These are phyloP conservation scores for Penstemon newberryi DNA, from an alignment of 257 asterid genomes.

Conservation along the genomic window DNA sequence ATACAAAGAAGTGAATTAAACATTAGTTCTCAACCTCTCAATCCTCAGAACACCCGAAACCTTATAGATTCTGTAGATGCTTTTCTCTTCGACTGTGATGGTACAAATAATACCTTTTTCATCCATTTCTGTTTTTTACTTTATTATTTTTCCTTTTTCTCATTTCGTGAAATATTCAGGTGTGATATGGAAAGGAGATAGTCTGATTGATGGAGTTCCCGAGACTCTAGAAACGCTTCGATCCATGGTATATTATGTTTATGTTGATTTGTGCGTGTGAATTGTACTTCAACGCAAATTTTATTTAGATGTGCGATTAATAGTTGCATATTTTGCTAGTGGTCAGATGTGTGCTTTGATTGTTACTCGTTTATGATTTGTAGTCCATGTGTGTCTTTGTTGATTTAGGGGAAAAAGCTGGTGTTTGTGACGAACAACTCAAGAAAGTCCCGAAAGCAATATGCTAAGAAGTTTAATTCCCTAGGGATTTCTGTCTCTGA, in stretches of 20 bases:
- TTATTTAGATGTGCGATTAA: no score
- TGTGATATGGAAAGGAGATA: conserved; percentile 92
- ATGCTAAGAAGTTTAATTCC: conserved; percentile 72
- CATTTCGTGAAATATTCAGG: conserved; percentile 38
- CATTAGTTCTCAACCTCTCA: conserved; percentile 39
- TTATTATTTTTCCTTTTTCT: neutral
- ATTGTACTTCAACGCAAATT: no score
- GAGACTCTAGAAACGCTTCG: conserved; percentile 75
- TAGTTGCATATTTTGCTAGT: neutral
- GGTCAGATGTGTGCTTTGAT: neutral
- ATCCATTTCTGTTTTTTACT: neutral
- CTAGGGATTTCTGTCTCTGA: conserved; percentile 77
- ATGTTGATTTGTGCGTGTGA: no score
- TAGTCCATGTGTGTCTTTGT: neutral
- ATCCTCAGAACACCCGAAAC: conserved; percentile 36
- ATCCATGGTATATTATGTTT: conserved; percentile 44
- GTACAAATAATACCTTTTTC: conserved; percentile 25
- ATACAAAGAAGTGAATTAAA: conserved; percentile 11
- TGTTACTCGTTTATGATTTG: no score
- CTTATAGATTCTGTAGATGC: conserved; percentile 79
- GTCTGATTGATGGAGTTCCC: conserved; percentile 79
- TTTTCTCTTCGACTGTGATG: conserved; percentile 94
- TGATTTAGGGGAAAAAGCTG: conserved; percentile 74
- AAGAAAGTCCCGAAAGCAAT: conserved; percentile 74
- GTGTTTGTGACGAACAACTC: conserved; percentile 96